phyloP scores from a whole-genome alignment of 2,329 filamentous ascomycete genomes.

The Monilinia fructicola region DNA sequence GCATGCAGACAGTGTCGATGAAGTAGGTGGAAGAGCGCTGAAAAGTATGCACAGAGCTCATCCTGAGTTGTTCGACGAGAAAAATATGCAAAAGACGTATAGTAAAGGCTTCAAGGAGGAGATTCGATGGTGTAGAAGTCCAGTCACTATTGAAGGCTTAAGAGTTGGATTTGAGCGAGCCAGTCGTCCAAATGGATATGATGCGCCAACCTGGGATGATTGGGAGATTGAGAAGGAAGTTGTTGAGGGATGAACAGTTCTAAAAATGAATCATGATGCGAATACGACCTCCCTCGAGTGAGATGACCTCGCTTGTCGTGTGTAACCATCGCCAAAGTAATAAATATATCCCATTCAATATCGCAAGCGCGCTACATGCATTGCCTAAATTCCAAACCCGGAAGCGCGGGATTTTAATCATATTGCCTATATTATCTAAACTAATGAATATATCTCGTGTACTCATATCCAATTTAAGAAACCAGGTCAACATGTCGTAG shows the following conservation, averaged over 20 bases:
- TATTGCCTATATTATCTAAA: conserved; percentile 13
- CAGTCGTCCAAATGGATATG: conserved; percentile 51
- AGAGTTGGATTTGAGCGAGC: conserved; percentile 37
- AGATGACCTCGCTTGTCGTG: conserved; percentile 11
- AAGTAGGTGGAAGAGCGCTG: conserved; percentile 37
- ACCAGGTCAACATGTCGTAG: not conserved
- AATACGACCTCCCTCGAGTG: not conserved
- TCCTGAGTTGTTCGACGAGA: conserved; percentile 39
- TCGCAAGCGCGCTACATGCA: conserved; percentile 21
- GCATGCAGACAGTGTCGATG: conserved; percentile 40
- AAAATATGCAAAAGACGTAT: conserved; percentile 35
- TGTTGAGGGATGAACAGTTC: conserved; percentile 28
- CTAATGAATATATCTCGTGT: not conserved
- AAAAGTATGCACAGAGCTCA: conserved; percentile 36
- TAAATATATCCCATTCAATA: not conserved
- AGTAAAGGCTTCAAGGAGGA: conserved; percentile 35
- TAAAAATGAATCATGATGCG: not conserved
- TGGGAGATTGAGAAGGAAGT: conserved; percentile 35
- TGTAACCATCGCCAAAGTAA: conserved; percentile 9
- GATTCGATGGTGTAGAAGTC: conserved; percentile 40
- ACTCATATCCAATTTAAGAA: not conserved
- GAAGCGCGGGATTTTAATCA: conserved; percentile 21
- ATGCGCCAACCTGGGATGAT: conserved; percentile 48
- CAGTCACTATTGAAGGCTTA: conserved; percentile 36
- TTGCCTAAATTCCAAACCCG: conserved; percentile 18